These are phyloP conservation scores for Ascochyta koolunga DNA, from an alignment of 2,329 filamentous ascomycete genomes.

Conservation along the genomic window DNA sequence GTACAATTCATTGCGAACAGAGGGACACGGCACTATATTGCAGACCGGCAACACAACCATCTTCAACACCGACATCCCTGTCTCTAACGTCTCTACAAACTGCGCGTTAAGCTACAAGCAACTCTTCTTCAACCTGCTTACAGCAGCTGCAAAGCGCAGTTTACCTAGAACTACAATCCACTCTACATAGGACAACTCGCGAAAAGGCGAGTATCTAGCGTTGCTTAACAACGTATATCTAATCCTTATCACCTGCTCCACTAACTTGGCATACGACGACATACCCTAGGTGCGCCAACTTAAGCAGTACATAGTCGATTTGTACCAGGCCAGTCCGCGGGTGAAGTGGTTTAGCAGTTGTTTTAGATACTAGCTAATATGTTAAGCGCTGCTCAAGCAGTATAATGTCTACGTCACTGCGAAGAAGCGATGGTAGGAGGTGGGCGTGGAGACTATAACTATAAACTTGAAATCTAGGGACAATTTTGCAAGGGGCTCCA, in stretches of 20 bases:
- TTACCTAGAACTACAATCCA: conserved; percentile 22
- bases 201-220: conserved; percentile 44
- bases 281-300: conserved; percentile 34
- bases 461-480: conserved; percentile 22
- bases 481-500: neutral
- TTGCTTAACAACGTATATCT: conserved; percentile 41
- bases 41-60: conserved; percentile 27
- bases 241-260: conserved; percentile 51
- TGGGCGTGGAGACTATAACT: conserved; percentile 33
- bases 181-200: conserved; percentile 46
- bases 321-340: conserved; percentile 37
- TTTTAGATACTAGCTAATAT: conserved; percentile 53
- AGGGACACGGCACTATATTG: neutral
- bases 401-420: conserved; percentile 35
- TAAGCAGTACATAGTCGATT: conserved; percentile 36
- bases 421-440: conserved; percentile 35
- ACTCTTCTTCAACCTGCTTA: conserved; percentile 38
- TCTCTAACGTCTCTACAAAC: conserved; percentile 26
- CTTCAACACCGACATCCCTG: conserved; percentile 41
- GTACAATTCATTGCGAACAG: too few relatives aligned
- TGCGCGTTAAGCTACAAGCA: conserved; percentile 34
- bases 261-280: conserved; percentile 38
- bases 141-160: conserved; percentile 20
- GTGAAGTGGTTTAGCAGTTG: conserved; percentile 54
- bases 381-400: conserved; percentile 45